These are phyloP conservation scores for Penicillium roqueforti DNA, from an alignment of 495 filamentous ascomycete genomes.

Conservation along the genomic window DNA sequence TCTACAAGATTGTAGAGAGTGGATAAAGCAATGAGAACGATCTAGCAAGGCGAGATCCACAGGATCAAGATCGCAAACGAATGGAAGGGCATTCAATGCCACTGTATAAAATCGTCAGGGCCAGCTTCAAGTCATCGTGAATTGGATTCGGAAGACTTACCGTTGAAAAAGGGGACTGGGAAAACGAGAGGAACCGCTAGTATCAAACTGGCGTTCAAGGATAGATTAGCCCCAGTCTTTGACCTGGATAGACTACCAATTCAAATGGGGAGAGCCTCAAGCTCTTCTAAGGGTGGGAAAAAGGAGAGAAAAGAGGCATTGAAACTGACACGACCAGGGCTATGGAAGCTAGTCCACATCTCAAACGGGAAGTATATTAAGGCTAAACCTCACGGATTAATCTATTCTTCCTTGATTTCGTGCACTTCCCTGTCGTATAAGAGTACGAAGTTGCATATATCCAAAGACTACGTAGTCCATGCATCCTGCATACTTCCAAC, in stretches of 20 bases:
- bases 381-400: background rate
- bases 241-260: background rate
- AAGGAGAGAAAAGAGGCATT: conserved; percentile 13
- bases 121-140: background rate
- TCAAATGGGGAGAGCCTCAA: conserved; percentile 23
- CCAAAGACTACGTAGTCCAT: background rate
- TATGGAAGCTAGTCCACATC: background rate
- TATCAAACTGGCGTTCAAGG: conserved; percentile 30
- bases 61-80: conserved; percentile 21
- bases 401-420: background rate
- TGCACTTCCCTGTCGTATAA: no score
- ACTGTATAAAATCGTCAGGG: conserved; percentile 13
- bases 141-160: background rate
- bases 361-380: conserved; percentile 16
- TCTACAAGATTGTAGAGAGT: conserved; percentile 11
- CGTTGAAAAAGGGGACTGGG: background rate
- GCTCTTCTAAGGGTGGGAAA: conserved; percentile 17
- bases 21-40: conserved; percentile 12
- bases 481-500: background rate
- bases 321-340: background rate
- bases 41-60: conserved; percentile 10
- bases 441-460: background rate
- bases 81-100: conserved; percentile 41
- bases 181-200: conserved; percentile 22
- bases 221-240: background rate